Conservation (phyloP, 495 filamentous ascomycete species). For the Xylaria intraflava region DNA sequence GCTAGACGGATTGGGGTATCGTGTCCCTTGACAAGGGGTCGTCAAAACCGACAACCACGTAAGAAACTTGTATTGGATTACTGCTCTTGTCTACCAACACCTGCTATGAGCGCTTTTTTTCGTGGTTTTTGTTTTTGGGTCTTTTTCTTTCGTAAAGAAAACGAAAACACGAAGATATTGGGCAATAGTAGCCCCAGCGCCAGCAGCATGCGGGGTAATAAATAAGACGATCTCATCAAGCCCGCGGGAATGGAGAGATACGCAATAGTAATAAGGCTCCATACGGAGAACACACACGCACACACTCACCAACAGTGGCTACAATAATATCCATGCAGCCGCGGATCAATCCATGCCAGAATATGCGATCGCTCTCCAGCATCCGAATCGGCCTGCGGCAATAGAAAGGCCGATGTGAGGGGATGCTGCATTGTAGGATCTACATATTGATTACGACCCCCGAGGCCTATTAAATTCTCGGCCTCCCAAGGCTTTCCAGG, state of each 20-base stretch:
- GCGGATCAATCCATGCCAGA: conserved; percentile 1
- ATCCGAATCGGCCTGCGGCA: conserved; percentile 7
- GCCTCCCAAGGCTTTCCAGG: not conserved
- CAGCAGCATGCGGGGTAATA: not conserved
- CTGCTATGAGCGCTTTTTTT: no score
- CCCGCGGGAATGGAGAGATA: not conserved
- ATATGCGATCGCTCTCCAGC: conserved; percentile 7
- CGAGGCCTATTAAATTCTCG: not conserved
- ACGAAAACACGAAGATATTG: no score
- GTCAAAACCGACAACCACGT: not conserved
- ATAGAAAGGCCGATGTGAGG: conserved; percentile 3
- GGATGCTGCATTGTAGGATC: not conserved
- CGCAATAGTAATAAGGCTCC: not conserved
- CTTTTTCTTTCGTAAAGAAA: not conserved
- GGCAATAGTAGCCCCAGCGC: not conserved
- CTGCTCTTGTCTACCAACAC: not conserved
- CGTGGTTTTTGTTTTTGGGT: no score
- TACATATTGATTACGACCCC: not conserved
- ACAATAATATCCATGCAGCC: conserved; percentile 7
- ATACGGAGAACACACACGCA: not conserved
- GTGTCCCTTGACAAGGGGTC: conserved; percentile 1
- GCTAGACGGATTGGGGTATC: not conserved
- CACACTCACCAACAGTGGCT: no score
- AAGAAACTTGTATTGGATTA: conserved; percentile 4
- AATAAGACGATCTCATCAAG: not conserved